Evolutionary conservation across 768 basidiomycete genomes (phyloP).

Genomic region (Trametes cinnabarina): DNA sequence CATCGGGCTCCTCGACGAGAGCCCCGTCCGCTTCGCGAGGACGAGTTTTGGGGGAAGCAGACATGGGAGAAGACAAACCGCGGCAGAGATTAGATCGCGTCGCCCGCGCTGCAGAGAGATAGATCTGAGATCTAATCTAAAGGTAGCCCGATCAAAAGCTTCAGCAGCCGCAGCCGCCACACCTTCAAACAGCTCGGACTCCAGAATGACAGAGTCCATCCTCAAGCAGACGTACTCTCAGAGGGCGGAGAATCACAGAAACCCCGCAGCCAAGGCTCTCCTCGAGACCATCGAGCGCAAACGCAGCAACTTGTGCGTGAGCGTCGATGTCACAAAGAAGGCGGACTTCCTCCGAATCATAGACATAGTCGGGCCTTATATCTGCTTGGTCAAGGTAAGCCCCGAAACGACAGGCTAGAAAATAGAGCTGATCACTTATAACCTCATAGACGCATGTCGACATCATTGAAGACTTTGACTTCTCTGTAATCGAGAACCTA

Average conservation of each 20-base stretch:
- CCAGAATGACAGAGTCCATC: conserved; percentile 35
- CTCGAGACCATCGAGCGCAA: conserved; percentile 85
- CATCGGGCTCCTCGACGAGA: conserved; percentile 24
- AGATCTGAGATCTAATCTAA: conserved; percentile 7
- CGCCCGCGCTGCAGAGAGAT: background rate
- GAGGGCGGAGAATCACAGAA: conserved; percentile 55
- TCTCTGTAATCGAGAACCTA: conserved; percentile 64
- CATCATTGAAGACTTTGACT: conserved; percentile 89
- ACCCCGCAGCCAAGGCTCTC: conserved; percentile 76
- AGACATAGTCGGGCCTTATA: conserved; percentile 82
- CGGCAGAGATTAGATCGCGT: conserved; percentile 15
- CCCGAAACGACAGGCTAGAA: conserved; percentile 1
- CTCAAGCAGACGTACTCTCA: conserved; percentile 57
- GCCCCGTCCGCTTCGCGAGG: conserved; percentile 26
- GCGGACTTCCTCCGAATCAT: conserved; percentile 82
- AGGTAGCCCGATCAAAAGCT: background rate
- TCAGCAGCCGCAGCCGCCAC: background rate
- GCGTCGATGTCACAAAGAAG: conserved; percentile 86
- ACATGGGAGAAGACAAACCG: conserved; percentile 8
- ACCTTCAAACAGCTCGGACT: too few species aligned
- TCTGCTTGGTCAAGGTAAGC: conserved; percentile 90
- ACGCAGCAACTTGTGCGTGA: conserved; percentile 89
- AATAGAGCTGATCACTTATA: conserved; percentile 26
- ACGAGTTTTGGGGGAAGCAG: conserved; percentile 18
- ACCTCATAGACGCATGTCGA: conserved; percentile 87